phyloP scores from a whole-genome alignment of 176 grass and related monocot species.

The Elaeis guineensis region DNA sequence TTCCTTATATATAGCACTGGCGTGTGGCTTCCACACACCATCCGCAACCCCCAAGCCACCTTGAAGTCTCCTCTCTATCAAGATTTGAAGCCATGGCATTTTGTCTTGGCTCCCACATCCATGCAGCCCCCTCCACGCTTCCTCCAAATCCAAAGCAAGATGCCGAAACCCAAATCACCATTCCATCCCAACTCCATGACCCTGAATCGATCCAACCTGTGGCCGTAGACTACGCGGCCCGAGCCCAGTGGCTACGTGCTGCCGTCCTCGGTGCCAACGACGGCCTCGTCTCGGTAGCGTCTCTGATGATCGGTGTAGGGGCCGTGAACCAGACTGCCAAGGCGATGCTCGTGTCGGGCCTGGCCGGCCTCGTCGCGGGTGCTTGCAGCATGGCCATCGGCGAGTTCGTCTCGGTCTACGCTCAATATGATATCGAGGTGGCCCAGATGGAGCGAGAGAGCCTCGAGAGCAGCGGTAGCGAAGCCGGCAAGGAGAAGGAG shows the following conservation, averaged over 20 bases:
- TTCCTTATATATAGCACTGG: not conserved
- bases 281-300: conserved; percentile 13
- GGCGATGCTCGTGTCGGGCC: conserved; percentile 11
- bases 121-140: not conserved
- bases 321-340: conserved; percentile 14
- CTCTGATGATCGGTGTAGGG: conserved; percentile 14
- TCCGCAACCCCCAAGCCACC: not conserved
- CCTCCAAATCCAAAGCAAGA: not conserved
- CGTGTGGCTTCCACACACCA: not conserved
- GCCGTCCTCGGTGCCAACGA: conserved; percentile 16
- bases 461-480: not conserved
- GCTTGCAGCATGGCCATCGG: conserved; percentile 18
- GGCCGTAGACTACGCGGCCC: not conserved
- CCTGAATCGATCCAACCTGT: not conserved
- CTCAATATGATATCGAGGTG: conserved; percentile 15
- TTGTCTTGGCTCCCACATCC: not conserved
- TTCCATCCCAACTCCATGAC: not conserved
- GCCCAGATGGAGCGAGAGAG: conserved; percentile 7
- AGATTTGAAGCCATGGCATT: not conserved
- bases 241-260: conserved; percentile 11
- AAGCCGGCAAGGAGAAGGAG: not conserved
- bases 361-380: conserved; percentile 8
- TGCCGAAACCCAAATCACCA: not conserved
- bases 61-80: not conserved
- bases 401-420: conserved; percentile 14